These are phyloP conservation scores for Hymenoscyphus albidus DNA, from an alignment of 2,329 filamentous ascomycete genomes.

Conservation along the genomic window DNA sequence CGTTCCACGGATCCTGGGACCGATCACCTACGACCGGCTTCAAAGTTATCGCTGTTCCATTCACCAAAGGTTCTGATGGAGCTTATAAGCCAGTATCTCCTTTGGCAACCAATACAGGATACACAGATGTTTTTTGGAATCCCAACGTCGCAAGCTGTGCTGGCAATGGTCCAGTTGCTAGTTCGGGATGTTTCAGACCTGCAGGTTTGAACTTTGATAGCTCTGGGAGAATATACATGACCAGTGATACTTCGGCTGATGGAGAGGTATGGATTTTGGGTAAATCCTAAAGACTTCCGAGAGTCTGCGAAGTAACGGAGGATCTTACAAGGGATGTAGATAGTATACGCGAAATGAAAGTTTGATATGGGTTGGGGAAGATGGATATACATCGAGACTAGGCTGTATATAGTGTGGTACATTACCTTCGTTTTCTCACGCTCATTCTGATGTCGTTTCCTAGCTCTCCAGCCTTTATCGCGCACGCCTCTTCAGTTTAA, in stretches of 20 bases:
- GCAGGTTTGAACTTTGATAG: slow-evolving; percentile 20
- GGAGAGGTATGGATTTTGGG: slow-evolving; percentile 22
- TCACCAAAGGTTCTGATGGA: slow-evolving; percentile 18
- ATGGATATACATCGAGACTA: background rate
- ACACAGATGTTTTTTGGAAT: slow-evolving; percentile 19
- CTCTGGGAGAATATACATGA: slow-evolving; percentile 20
- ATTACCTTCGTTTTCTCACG: background rate
- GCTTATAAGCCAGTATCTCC: slow-evolving; percentile 13
- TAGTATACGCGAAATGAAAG: background rate
- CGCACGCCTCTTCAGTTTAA: no score
- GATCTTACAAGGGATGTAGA: background rate
- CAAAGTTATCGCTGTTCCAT: slow-evolving; percentile 20
- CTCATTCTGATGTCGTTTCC: no score
- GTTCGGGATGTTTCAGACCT: slow-evolving; percentile 21
- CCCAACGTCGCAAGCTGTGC: slow-evolving; percentile 21
- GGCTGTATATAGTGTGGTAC: background rate
- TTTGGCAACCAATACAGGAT: slow-evolving; percentile 10
- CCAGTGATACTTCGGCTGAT: slow-evolving; percentile 18
- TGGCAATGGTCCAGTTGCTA: slow-evolving; percentile 19
- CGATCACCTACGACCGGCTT: slow-evolving; percentile 18
- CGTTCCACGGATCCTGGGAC: slow-evolving; percentile 24
- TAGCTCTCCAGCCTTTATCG: no score
- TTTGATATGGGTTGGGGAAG: background rate
- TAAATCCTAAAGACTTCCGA: slow-evolving; percentile 6
- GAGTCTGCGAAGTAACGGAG: background rate